Base-by-base conservation (phyloP, 345 rosid genomes). In the Eucalyptus polyanthemos region DNA sequence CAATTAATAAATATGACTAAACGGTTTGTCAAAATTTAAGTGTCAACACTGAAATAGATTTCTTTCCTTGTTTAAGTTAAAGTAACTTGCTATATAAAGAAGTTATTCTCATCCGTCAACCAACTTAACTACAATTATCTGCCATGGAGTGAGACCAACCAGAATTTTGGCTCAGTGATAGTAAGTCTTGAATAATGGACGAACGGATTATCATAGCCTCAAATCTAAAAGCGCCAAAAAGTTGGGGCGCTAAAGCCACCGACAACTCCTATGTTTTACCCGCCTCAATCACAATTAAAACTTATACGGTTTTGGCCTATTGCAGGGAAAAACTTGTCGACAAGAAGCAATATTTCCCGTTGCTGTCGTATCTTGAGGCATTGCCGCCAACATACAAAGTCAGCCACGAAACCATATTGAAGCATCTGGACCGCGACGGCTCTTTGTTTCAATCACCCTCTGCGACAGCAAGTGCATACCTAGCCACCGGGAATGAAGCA, bases 371-470 rank as follows among this genome's bases (percentile, higher is more conserved):
- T 87, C 89, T 93, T 16, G 97, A 95, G 91, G 93, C 93, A 11
- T 87, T 95, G 92, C 93, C 93, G 14, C 80, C 88, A 8, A 47
- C 88, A 7, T 80, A 89, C 80, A 40, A 72, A 17, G 15, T 89
- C 53, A 93, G 90, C 62, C 29, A 87, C 85, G 90, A 95, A 87
- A 88, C 83, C 3, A 88, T 92, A 86, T 47, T 85, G 24, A 88
- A 87, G 87, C 89, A 92, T 45, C 88, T 93, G 86, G 76, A 40
- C 37, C n/a, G 27, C 5, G 94, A 93, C 62, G 98, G 97, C 86
- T 94, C 96, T 3, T 87, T 94, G 85, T 95, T 90, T 91, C 94
- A 93, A 51, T 95, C 98, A 11, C 98, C 98, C 25, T 92, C 97
- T 6, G 96, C 98, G 47, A 95, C 97, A 45, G 96, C 97, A 40